Percentiles rank a stretch among this genome's conserved stretches.
phyloP scores from a whole-genome alignment of 805 yeast genomes.

The Clavispora phyllophila region DNA sequence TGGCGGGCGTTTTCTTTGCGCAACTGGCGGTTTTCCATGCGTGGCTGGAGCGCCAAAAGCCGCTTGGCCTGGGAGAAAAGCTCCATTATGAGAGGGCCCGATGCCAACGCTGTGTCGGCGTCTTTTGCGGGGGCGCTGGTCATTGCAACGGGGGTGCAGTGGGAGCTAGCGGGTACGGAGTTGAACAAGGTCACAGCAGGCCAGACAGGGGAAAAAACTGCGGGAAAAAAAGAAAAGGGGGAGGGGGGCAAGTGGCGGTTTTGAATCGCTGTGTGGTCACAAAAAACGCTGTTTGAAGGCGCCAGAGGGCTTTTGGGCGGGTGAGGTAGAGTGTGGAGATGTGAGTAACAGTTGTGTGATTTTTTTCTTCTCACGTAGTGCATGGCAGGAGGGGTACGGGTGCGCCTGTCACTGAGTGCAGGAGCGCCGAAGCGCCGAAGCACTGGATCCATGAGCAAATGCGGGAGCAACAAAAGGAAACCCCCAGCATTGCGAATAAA shows the following conservation, averaged over 20 bases:
- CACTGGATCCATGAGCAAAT: background rate
- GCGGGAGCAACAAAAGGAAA: no score
- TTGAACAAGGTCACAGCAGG: background rate
- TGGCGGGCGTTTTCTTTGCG: conserved; percentile 28
- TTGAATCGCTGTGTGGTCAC: background rate
- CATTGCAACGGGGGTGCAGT: background rate
- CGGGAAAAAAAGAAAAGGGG: background rate
- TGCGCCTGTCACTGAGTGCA: background rate
- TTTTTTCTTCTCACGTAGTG: background rate
- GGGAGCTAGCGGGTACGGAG: background rate
- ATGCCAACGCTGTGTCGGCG: conserved; percentile 8
- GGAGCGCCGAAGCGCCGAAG: no score
- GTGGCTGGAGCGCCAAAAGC: conserved; percentile 31
- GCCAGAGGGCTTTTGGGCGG: background rate
- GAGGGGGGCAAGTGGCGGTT: background rate
- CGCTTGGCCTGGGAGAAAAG: conserved; percentile 39
- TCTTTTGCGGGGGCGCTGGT: conserved; percentile 1
- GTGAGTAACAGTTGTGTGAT: background rate
- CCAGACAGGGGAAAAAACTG: background rate
- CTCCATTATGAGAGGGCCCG: conserved; percentile 35
- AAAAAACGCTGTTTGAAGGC: no score
- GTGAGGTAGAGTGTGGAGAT: background rate
- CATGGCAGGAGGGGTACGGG: background rate
- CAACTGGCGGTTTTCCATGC: conserved; percentile 36
- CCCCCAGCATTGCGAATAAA: no score